phyloP scores from a whole-genome alignment of 108 stramenopile genomes.

The Skeletonema grethae region DNA sequence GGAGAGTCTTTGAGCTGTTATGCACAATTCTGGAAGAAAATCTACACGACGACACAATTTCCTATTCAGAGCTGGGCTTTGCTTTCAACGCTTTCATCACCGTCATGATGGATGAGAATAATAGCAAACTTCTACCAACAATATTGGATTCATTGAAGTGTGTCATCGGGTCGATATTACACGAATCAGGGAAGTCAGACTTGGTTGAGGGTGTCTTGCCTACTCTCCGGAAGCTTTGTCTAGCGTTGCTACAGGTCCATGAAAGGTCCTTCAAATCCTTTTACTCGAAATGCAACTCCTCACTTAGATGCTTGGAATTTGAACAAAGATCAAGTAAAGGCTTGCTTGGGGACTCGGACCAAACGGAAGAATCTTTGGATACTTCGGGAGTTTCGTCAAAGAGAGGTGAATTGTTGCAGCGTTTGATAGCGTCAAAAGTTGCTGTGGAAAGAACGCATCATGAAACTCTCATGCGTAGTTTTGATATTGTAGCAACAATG shows the following conservation, averaged over 20 bases:
- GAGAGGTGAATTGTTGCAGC: conserved; percentile 14
- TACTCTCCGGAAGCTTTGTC: conserved; percentile 40
- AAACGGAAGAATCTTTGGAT: not conserved
- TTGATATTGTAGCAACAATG: conserved; percentile 40
- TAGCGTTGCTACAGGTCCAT: conserved; percentile 43
- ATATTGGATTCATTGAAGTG: conserved; percentile 27
- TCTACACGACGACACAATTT: conserved; percentile 19
- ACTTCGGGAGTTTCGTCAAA: not conserved
- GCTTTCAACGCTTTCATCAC: conserved; percentile 53
- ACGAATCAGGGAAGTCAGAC: conserved; percentile 18
- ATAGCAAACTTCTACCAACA: conserved; percentile 17
- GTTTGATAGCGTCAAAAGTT: conserved; percentile 29
- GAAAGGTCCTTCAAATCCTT: conserved; percentile 5
- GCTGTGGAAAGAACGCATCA: conserved; percentile 13
- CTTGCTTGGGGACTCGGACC: conserved; percentile 10
- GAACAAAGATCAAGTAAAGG: conserved; percentile 26
- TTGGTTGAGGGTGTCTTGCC: conserved; percentile 17
- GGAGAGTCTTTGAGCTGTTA: conserved; percentile 45
- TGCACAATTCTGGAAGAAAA: conserved; percentile 47
- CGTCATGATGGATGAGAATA: conserved; percentile 34
- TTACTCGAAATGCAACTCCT: conserved; percentile 10
- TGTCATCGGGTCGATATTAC: conserved; percentile 35
- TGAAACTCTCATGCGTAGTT: conserved; percentile 36
- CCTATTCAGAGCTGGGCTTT: conserved; percentile 53
- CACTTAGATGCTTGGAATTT: conserved; percentile 4